A percentile compares a stretch with the other conserved stretches of the same genome.
Conservation (phyloP, 2,329 filamentous ascomycete genomes). For the Alternaria alternata region DNA sequence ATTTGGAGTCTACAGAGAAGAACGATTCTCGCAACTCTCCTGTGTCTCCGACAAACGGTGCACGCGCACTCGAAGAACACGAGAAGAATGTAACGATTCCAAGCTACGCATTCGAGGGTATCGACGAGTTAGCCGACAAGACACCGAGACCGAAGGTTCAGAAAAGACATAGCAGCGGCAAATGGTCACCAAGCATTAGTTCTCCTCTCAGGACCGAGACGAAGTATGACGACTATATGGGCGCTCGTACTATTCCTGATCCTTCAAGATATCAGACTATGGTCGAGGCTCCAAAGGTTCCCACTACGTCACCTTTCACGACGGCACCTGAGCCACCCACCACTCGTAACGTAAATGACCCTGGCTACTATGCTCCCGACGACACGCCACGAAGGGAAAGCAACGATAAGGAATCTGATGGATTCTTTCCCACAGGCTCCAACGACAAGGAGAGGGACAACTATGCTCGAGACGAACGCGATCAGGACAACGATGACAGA, state of each 20-base stretch:
- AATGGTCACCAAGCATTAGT: slow-evolving; percentile 52
- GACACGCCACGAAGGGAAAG: slow-evolving; percentile 28
- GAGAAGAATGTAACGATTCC: slow-evolving; percentile 36
- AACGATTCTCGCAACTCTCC: slow-evolving; percentile 17
- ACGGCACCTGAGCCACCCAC: slow-evolving; percentile 22
- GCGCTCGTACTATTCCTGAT: slow-evolving; percentile 18
- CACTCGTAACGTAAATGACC: slow-evolving; percentile 36
- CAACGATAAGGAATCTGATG: slow-evolving; percentile 43
- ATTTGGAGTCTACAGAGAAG: slow-evolving; percentile 35
- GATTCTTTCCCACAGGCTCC: slow-evolving; percentile 45
- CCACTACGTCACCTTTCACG: slow-evolving; percentile 24
- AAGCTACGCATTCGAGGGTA: slow-evolving; percentile 46
- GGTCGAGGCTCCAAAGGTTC: slow-evolving; percentile 27
- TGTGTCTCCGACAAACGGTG: slow-evolving; percentile 30
- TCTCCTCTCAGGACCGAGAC: slow-evolving; percentile 57
- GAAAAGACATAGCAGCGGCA: slow-evolving; percentile 54
- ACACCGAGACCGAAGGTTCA: slow-evolving; percentile 58
- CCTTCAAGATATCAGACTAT: slow-evolving; percentile 22
- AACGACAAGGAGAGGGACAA: slow-evolving; percentile 41
- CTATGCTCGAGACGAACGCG: slow-evolving; percentile 22
- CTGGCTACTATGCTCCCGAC: slow-evolving; percentile 47
- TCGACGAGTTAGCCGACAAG: slow-evolving; percentile 48
- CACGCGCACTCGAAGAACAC: slow-evolving; percentile 20
- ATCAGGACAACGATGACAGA: slow-evolving; percentile 22
- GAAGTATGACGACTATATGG: slow-evolving; percentile 55